phyloP scores from a whole-genome alignment of 805 yeast genomes.

The Kazachstania viticola region DNA sequence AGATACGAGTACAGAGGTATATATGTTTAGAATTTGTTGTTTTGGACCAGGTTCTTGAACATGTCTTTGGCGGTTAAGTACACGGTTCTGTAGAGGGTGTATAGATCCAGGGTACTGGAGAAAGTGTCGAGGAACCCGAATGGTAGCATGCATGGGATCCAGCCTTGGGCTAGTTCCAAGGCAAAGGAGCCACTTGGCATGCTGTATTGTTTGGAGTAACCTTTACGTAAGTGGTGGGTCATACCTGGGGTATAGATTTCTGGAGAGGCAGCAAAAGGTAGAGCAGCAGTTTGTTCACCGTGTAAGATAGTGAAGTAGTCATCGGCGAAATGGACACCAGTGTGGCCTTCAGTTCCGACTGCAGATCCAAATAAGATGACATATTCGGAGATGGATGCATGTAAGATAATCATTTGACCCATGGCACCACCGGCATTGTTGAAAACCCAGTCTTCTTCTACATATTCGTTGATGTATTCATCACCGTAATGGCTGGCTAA shows the following conservation, averaged over 20 bases:
- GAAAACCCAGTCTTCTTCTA: constrained; percentile 82
- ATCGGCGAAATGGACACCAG: constrained; percentile 93
- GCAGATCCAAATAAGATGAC: constrained; percentile 89
- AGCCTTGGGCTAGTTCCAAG: constrained; percentile 93
- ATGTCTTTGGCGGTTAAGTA: constrained; percentile 71
- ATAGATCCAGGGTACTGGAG: constrained; percentile 69
- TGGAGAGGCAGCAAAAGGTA: constrained; percentile 48
- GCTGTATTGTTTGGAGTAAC: constrained; percentile 68
- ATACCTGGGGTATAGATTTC: constrained; percentile 81
- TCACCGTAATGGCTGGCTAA: constrained; percentile 61
- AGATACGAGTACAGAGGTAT: too few species aligned
- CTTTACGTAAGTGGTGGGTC: constrained; percentile 66
- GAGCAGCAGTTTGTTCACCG: constrained; percentile 70
- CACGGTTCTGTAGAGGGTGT: constrained; percentile 57
- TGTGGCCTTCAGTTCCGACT: constrained; percentile 91
- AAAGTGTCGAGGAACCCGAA: constrained; percentile 80
- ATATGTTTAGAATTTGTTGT: constrained; percentile 57
- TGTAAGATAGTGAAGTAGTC: constrained; percentile 86
- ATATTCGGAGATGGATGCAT: constrained; percentile 90
- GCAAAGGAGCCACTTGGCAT: constrained; percentile 83
- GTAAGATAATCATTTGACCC: constrained; percentile 92
- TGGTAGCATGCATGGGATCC: constrained; percentile 97
- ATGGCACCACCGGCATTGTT: constrained; percentile 98
- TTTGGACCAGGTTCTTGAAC: constrained; percentile 45
- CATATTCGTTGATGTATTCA: constrained; percentile 55